Evolutionary conservation across 192 early-diverging fungal species (phyloP), one percentile per base, ranked within the genome.

Genomic region (Spinellus fusiger): DNA sequence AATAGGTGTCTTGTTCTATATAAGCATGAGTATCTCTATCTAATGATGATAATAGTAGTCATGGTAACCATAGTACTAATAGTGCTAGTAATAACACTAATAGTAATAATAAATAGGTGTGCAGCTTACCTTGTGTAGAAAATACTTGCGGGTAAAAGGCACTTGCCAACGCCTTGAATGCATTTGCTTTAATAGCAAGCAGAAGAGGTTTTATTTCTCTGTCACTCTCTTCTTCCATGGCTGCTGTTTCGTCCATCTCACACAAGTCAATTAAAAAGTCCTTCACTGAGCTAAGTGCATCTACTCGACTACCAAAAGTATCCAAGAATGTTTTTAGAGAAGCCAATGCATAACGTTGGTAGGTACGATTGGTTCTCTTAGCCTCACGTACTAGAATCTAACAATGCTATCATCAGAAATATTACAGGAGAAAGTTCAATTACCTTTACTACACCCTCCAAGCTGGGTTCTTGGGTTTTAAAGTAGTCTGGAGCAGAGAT

Each of bases 341-440:
- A 51, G 84, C 79, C 28, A 94, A 79, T 9, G 82, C 77, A 58
- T 82, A 64, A 5, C 88, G 77, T 29, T 81, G 80, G 52, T 94
- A 94, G 8, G 67, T 67, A 52, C 80, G 78, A 68, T 91, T 90
- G 23, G 84, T 87, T 54, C 89, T 86, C 47, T 88, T 88, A 1
- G 83, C 73, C 62, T 94, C 92, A 20, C 88, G 83, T 2, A 89
- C 51, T 20, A 92, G 59, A 20, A 90, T 70, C 73, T 87, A 33
- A 12, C 27, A 27, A 7, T 29, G 6, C 13, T 1, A 49, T 15
- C 15, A 34, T 29, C 27, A 44, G 16, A 34, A 54, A 27, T 48
- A 13, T 5, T 25, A 58, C 35, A 15, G 1, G 29, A 28, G n/a
- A 32, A 27, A 15, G n/a, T 38, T 66, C 44, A 25, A 57, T 56